A percentile compares a stretch with the other conserved stretches of the same genome.
These are phyloP conservation scores for Diaporthe longicolla DNA, from an alignment of 2,329 filamentous ascomycete species.

Conservation along the genomic window DNA sequence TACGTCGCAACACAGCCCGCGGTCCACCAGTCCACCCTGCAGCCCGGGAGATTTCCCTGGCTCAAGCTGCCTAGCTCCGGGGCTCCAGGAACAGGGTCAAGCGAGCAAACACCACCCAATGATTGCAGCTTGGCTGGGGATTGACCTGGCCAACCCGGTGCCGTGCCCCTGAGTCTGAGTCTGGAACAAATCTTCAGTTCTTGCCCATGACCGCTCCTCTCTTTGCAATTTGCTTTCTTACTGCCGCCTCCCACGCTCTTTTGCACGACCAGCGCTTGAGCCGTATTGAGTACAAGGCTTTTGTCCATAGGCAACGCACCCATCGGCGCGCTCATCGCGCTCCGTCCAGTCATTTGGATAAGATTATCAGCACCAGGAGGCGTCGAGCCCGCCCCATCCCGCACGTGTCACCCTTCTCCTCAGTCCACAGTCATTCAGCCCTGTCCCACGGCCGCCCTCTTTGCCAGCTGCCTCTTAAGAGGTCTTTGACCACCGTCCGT, in stretches of 20 bases:
- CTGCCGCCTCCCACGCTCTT: slow-evolving; percentile 61
- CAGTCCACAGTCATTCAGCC: not conserved
- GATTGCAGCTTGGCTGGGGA: slow-evolving; percentile 32
- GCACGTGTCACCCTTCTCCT: slow-evolving; percentile 43
- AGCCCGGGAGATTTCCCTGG: slow-evolving; percentile 30
- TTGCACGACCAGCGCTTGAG: slow-evolving; percentile 60
- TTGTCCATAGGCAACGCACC: slow-evolving; percentile 56
- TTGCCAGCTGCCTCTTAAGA: slow-evolving; percentile 34
- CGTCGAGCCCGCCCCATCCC: slow-evolving; percentile 45
- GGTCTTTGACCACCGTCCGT: slow-evolving; percentile 44
- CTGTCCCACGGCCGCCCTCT: slow-evolving; percentile 1
- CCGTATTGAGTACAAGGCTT: slow-evolving; percentile 55
- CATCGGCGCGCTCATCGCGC: slow-evolving; percentile 52
- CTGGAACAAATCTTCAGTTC: slow-evolving; percentile 38
- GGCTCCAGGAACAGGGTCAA: slow-evolving; percentile 37
- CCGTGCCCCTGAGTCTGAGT: slow-evolving; percentile 41
- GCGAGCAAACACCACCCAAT: slow-evolving; percentile 31
- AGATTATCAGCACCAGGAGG: slow-evolving; percentile 48
- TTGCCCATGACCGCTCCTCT: slow-evolving; percentile 60
- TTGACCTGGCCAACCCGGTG: slow-evolving; percentile 36
- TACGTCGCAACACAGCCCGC: slow-evolving; percentile 38
- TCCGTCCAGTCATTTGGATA: slow-evolving; percentile 56
- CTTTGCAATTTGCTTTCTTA: slow-evolving; percentile 58
- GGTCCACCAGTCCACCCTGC: slow-evolving; percentile 37
- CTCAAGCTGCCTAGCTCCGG: slow-evolving; percentile 32